These are phyloP conservation scores for Waitea zeae DNA, from an alignment of 1,284 basidiomycete species.

Conservation along the genomic window DNA sequence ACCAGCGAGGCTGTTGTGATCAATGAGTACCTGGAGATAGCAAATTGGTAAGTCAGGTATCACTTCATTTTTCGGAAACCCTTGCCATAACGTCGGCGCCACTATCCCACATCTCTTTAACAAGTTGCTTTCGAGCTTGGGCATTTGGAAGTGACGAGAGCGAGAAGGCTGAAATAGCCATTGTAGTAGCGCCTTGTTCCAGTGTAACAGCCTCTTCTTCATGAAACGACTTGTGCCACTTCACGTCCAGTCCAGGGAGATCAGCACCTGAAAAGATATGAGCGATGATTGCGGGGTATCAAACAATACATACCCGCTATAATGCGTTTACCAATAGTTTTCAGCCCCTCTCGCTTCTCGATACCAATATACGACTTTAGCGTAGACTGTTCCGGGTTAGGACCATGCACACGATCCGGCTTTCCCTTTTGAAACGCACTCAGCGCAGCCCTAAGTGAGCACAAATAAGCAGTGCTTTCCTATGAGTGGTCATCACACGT, in stretches of 20 bases:
- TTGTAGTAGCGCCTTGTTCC: constrained; percentile 31
- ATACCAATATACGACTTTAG: constrained; percentile 45
- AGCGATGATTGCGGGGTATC: constrained; percentile 1
- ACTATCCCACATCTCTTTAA: constrained; percentile 82
- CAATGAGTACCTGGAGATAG: constrained; percentile 57
- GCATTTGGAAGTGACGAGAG: constrained; percentile 56
- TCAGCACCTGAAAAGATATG: constrained; percentile 24
- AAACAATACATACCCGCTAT: constrained; percentile 25
- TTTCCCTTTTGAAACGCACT: constrained; percentile 38
- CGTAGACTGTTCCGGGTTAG: constrained; percentile 27
- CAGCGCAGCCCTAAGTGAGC: constrained; percentile 34
- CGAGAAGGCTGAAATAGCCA: constrained; percentile 79
- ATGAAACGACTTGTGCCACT: constrained; percentile 40
- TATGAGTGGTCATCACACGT: constrained; percentile 8
- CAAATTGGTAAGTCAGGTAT: constrained; percentile 9
- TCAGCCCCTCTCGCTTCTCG: constrained; percentile 54
- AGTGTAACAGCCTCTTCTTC: constrained; percentile 19
- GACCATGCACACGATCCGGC: neutral
- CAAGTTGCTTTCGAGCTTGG: constrained; percentile 43
- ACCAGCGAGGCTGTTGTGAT: constrained; percentile 63
- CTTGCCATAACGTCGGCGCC: constrained; percentile 67
- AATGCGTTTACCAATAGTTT: constrained; percentile 45
- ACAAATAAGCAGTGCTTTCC: neutral
- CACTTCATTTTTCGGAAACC: constrained; percentile 4
- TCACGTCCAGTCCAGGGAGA: constrained; percentile 21